Evolutionary conservation across 2,329 filamentous ascomycete species (phyloP), one percentile per base, ranked within the genome.

Genomic region (Metarhizium brunneum): DNA sequence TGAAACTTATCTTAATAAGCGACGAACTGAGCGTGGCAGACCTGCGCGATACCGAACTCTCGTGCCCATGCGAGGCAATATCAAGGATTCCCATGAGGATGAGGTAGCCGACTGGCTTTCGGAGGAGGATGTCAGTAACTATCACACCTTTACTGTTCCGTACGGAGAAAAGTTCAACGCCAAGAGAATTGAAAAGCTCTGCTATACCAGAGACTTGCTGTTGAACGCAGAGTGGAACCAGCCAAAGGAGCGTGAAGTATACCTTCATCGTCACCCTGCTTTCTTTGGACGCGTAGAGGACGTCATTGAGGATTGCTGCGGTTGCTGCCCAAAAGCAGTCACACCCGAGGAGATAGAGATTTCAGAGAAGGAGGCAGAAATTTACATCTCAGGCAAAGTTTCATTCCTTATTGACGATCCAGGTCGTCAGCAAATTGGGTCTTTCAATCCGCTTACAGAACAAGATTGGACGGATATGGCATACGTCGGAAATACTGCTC

Each of bases 381-480:
- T 83, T 4, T 92, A 89, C 64, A 83, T 95, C 25, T 88, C 85
- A 2, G 90, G 90, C 8, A 77, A 80, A 25, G 77, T 94, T 10
- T 76, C 77, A 0, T 95, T 95, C 68, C 76, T 94, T 61, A 86
- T 85, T 59, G 89, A 95, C 63, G 82, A 95, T 61, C 88, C 90
- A 1, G 90, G 90, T 18, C 79, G 90, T 55, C 90, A 94, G 65
- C 73, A 81, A 67, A 83, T 83, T 52, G 80, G 80, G 30, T 82
- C 79, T 10, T 95, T 95, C 72, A 87, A 94, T 62, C 90, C 90
- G 0, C 77, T 92, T 42, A 92, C 87, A 0, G 84, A 90, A 47
- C 79, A 89, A 52, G 89, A 94, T 65, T 95, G 90, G 88, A 94
- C 90, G 0, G 88, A 92, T 60, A 94, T 95, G 89, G 89, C 90